Evolutionary conservation across 192 early-diverging fungal genomes (phyloP).

Genomic region (Gaertneriomyces semiglobifer): DNA sequence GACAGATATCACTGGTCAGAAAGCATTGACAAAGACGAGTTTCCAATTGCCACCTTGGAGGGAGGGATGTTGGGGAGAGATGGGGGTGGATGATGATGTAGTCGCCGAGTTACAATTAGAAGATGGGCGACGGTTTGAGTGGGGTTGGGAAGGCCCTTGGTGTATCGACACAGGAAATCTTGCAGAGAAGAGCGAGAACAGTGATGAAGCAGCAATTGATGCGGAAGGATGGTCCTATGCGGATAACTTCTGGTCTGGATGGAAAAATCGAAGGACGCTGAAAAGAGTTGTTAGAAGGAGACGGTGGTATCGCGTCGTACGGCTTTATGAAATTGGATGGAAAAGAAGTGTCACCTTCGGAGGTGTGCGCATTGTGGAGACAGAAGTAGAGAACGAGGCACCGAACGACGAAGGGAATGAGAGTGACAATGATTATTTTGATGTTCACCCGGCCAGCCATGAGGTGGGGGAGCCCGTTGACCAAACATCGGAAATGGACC

Average conservation of each 20-base stretch:
- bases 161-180: constrained; percentile 33
- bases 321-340: constrained; percentile 26
- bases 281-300: constrained; percentile 26
- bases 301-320: constrained; percentile 27
- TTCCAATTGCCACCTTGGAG: constrained; percentile 24
- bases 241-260: constrained; percentile 53
- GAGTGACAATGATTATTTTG: too few relatives aligned
- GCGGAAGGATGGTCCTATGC: constrained; percentile 61
- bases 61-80: constrained; percentile 6
- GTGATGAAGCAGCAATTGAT: constrained; percentile 25
- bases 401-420: too few relatives aligned
- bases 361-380: not conserved
- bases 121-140: constrained; percentile 33
- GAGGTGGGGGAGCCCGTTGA: too few relatives aligned
- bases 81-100: not conserved
- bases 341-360: constrained; percentile 27
- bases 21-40: constrained; percentile 24
- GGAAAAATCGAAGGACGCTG: constrained; percentile 28
- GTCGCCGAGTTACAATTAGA: not conserved
- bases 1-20: constrained; percentile 50
- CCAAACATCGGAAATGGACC: too few relatives aligned
- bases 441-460: too few relatives aligned
- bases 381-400: too few relatives aligned
- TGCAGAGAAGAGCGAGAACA: constrained; percentile 21
- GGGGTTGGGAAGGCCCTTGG: constrained; percentile 46